A percentile compares a stretch with the other conserved stretches of the same genome.
Evolutionary conservation across 805 yeast genomes (phyloP).

Genomic region (Sugiyamaella valdiviana): DNA sequence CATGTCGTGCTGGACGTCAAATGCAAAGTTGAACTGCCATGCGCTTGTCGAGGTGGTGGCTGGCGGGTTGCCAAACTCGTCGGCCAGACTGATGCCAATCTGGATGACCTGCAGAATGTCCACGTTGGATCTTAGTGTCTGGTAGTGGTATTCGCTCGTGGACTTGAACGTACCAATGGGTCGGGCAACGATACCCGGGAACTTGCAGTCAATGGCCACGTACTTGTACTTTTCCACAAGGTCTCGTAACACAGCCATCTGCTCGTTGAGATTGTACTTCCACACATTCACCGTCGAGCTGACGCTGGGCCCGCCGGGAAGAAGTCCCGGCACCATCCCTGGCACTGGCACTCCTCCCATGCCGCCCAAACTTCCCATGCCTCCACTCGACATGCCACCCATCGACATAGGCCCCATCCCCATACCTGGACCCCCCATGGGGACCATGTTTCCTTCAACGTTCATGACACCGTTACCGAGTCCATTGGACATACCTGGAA

Average conservation of each 20-base stretch:
- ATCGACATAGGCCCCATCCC: background rate
- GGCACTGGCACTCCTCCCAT: background rate
- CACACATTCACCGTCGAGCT: slow-evolving; percentile 32
- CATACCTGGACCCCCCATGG: background rate
- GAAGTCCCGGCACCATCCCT: background rate
- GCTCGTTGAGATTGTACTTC: slow-evolving; percentile 37
- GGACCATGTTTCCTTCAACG: background rate
- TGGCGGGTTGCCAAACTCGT: slow-evolving; percentile 62
- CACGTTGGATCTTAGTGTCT: slow-evolving; percentile 85
- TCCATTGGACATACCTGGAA: background rate
- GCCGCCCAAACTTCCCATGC: background rate
- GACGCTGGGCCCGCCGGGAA: background rate
- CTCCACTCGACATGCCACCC: background rate
- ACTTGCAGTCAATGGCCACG: slow-evolving; percentile 70
- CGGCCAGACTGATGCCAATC: slow-evolving; percentile 71
- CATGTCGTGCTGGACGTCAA: slow-evolving; percentile 73
- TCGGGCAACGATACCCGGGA: slow-evolving; percentile 92
- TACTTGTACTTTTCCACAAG: slow-evolving; percentile 34
- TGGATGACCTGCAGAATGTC: slow-evolving; percentile 84
- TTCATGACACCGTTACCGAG: background rate
- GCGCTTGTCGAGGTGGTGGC: slow-evolving; percentile 57
- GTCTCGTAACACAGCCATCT: slow-evolving; percentile 35
- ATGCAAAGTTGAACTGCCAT: slow-evolving; percentile 95
- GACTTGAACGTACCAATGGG: slow-evolving; percentile 92
- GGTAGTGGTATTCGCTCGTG: slow-evolving; percentile 90